Base-by-base conservation (phyloP, 805 yeast species). In the Hyphopichia homilentoma region DNA sequence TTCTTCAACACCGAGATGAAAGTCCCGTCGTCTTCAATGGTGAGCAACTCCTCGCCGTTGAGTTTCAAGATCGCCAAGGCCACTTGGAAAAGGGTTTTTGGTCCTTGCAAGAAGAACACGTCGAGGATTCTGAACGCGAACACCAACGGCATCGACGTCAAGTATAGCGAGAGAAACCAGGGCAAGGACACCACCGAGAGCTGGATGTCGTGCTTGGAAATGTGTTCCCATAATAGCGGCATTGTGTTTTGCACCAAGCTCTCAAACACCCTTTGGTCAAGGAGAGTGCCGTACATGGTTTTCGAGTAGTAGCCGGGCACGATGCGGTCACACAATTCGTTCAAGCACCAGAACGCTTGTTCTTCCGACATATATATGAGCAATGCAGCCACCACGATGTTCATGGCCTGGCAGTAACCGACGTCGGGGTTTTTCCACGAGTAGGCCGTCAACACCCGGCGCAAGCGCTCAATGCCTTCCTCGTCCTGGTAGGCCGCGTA, bases 331-430 rank as follows among this genome's bases (percentile, higher is more conserved):
- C 97, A 88, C 3, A 93, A 59, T 12, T 77, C 75, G 34, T 79
- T 76, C 35, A 93, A 68, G 36, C 90, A 77, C 97, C 97, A 93
- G 52, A 87, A 93, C 0, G 96, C 97, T 58, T 93, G 97, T 44
- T 90, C 98, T 57, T 93, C 99, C 6, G 94, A 83, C 83, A 86
- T 88, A 54, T 79, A 84, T 24, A 83, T 83, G 31, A 84, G 60
- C 33, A 84, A 56, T 0, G 86, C 89, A 2, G 95, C 95, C 2
- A 77, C 79, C 6, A 84, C 88, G 32, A 93, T 93, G 54, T 93
- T 93, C 98, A 94, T 93, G 1, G 97, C 98, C 58, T 93, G 98
- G 55, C 99, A 93, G 57, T 93, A 93, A 0, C 99, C 99, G 16
- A 93, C 86, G 25, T 90, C 96, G 0, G 96, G 96, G 54, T 89